Evolutionary conservation across 1,284 basidiomycete genomes (phyloP).

Genomic region (Austroboletus novae-zelandiae): DNA sequence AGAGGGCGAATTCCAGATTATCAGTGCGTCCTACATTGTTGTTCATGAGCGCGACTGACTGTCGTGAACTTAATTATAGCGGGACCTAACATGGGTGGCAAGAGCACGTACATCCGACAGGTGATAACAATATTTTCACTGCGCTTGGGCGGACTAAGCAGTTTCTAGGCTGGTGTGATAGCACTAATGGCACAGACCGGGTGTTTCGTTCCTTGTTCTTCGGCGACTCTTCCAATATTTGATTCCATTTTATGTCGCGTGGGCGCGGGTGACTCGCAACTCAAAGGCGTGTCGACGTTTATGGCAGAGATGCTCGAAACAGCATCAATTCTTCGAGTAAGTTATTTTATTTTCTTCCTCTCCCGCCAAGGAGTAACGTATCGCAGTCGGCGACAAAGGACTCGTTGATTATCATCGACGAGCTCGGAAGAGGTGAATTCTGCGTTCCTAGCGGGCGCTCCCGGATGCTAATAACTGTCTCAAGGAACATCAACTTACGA

Average conservation of each 20-base stretch:
- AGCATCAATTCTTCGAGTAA: constrained; percentile 88
- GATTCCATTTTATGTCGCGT: constrained; percentile 97
- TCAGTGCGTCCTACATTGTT: constrained; percentile 52
- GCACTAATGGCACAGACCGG: constrained; percentile 95
- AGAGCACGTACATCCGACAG: constrained; percentile 90
- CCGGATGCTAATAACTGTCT: not conserved
- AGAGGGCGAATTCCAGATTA: constrained; percentile 86
- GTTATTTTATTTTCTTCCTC: constrained; percentile 25
- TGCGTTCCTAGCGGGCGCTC: not conserved
- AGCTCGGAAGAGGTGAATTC: constrained; percentile 81
- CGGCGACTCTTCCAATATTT: constrained; percentile 89
- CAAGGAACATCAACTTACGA: constrained; percentile 96
- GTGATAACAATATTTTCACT: constrained; percentile 26
- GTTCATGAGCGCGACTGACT: constrained; percentile 2
- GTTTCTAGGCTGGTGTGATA: constrained; percentile 79
- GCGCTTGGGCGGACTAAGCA: constrained; percentile 3
- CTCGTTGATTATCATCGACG: constrained; percentile 97
- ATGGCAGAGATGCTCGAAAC: constrained; percentile 99
- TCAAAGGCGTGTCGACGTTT: constrained; percentile 98
- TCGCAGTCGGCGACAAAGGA: constrained; percentile 84
- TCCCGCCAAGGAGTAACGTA: not conserved
- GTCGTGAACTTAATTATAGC: constrained; percentile 43
- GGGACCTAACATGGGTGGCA: constrained; percentile 96
- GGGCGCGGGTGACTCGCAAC: constrained; percentile 95
- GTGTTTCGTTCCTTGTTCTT: constrained; percentile 91